These are phyloP conservation scores for Polychytrium aggregatum DNA, from an alignment of 192 early-diverging fungal species.

Conservation along the genomic window DNA sequence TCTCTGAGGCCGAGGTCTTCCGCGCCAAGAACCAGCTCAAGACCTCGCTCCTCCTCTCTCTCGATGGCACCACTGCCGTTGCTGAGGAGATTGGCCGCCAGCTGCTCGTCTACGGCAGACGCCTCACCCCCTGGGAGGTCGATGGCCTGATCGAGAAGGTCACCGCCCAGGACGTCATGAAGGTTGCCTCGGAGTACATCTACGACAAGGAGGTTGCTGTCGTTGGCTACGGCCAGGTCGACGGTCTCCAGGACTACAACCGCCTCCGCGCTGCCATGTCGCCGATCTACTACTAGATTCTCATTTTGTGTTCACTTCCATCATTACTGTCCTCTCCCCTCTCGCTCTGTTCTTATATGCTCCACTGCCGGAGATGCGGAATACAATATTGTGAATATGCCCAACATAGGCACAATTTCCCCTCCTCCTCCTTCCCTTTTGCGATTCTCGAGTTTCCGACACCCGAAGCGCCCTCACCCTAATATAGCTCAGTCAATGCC, in stretches of 20 bases:
- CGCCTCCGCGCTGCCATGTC: constrained; percentile 75
- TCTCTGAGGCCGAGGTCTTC: constrained; percentile 85
- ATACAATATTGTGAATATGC: too few species aligned
- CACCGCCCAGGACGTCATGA: constrained; percentile 74
- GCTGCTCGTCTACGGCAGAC: constrained; percentile 82
- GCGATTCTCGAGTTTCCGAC: too few species aligned
- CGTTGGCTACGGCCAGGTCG: constrained; percentile 79
- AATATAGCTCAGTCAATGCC: too few species aligned
- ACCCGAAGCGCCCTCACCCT: too few species aligned
- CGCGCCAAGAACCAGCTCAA: constrained; percentile 98
- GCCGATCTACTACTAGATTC: constrained; percentile 38
- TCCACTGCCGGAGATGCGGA: too few species aligned
- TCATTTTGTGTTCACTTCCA: too few species aligned
- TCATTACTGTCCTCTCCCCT: too few species aligned
- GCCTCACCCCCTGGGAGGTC: constrained; percentile 79
- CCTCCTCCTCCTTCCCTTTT: too few species aligned
- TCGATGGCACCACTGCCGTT: constrained; percentile 91
- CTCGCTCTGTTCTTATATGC: too few species aligned
- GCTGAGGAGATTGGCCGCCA: constrained; percentile 98
- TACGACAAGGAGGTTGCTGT: constrained; percentile 78
- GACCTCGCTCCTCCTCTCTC: constrained; percentile 75
- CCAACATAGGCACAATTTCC: too few species aligned
- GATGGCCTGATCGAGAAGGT: constrained; percentile 77
- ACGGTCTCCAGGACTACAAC: constrained; percentile 81
- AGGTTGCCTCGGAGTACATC: constrained; percentile 78